Evolutionary conservation across 768 basidiomycete genomes (phyloP).

Genomic region (Tremella mesenterica): DNA sequence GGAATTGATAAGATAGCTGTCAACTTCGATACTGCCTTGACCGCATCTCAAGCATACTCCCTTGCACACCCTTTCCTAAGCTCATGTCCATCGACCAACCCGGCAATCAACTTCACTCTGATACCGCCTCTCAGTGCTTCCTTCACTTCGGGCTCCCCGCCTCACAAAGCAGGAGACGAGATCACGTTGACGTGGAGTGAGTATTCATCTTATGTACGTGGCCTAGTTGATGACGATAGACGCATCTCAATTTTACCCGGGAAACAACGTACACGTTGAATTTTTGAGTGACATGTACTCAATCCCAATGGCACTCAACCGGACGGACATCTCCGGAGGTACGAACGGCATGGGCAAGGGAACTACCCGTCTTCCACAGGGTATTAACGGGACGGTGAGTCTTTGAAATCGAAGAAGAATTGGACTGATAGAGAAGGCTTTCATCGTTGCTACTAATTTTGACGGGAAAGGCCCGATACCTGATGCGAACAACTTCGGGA

Average conservation of each 20-base stretch:
- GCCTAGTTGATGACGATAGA: too few species aligned
- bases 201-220: too few species aligned
- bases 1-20: slow-evolving; percentile 1
- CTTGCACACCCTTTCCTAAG: slow-evolving; percentile 13
- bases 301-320: slow-evolving; percentile 8
- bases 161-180: slow-evolving; percentile 17
- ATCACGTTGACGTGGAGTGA: slow-evolving; percentile 19
- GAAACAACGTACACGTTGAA: slow-evolving; percentile 14
- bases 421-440: not conserved
- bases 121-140: slow-evolving; percentile 18
- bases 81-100: slow-evolving; percentile 18
- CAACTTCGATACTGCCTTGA: slow-evolving; percentile 22
- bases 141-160: slow-evolving; percentile 9
- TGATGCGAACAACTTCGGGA: slow-evolving; percentile 19
- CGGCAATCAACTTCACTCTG: slow-evolving; percentile 19
- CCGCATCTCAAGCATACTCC: slow-evolving; percentile 21
- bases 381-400: slow-evolving; percentile 17
- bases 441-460: slow-evolving; percentile 20
- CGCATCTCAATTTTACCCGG: slow-evolving; percentile 15
- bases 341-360: slow-evolving; percentile 14
- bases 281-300: slow-evolving; percentile 18
- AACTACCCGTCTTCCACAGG: slow-evolving; percentile 10
- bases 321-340: too few species aligned
- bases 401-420: not conserved
- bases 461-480: slow-evolving; percentile 14